Base-by-base conservation (phyloP, 768 basidiomycete species). In the Auricularia sp. region DNA sequence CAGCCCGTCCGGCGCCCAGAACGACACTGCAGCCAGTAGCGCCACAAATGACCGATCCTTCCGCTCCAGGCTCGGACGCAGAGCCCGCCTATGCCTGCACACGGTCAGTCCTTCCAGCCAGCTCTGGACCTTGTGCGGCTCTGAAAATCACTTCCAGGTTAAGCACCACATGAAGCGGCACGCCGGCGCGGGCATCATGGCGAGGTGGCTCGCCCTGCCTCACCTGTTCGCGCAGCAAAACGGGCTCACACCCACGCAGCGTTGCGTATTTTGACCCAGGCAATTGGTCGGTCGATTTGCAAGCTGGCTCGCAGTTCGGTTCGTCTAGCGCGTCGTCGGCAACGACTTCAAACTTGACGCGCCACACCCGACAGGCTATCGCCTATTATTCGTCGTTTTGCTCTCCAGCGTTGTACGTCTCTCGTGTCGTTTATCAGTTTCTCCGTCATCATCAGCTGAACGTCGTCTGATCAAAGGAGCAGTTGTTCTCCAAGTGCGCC, bases 211-310 rank as follows among this genome's bases (percentile, higher is more conserved):
- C 16, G 56, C 56, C 29, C 8, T 3, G 16, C 29, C n/a, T n/a
- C n/a, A n/a, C n/a, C 34, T 59, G 14, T 34, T 23, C 56, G 11
- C 23, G 56, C 1, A 5, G 0, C 23, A 6, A 12, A 14, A 35
- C 23, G 8, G 4, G 23, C 23, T 59, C 29, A 59, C 56, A 59
- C 56, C 56, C 56, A 6, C 91, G 39, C 67, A 83, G 89, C 8
- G 91, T 94, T 8, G 93, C 92, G 0, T 95, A 94, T 74, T 90
- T 91, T 71, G 90, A 92, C 70, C 91, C 90, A 6, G 90, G 92
- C 35, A 95, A 94, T 71, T 93, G 92, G 93, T 85, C 88, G 18
- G 92, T 93, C 16, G 93, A 94, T 76, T 77, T 95, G 7, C 87
- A 91, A 74, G 93, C 93, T 1, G 93, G 93, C 10, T 88, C 89